Evolutionary conservation across 2,329 filamentous ascomycete species (phyloP).

Genomic region (Pyrenochaeta sp.): DNA sequence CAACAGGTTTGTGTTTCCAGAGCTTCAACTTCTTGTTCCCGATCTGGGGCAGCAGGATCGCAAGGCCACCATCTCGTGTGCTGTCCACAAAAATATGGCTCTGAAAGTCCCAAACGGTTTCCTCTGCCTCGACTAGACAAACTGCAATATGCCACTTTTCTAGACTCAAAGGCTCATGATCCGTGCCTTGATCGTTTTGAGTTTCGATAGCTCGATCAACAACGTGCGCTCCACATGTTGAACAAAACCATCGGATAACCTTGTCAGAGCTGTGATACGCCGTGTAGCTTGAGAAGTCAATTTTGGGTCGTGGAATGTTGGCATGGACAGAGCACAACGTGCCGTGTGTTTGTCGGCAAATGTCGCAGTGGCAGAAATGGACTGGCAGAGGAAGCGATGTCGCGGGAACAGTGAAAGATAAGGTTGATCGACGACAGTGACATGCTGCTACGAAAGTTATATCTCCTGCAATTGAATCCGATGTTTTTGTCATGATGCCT

Average conservation of each 20-base stretch:
- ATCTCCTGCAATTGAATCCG: no score
- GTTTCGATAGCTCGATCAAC: conserved; percentile 15
- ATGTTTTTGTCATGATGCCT: no score
- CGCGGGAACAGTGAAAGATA: conserved; percentile 39
- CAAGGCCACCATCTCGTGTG: conserved; percentile 48
- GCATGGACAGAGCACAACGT: conserved; percentile 56
- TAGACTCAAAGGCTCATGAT: no score
- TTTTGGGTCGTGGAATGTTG: conserved; percentile 46
- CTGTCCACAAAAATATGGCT: conserved; percentile 42
- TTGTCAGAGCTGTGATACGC: conserved; percentile 54
- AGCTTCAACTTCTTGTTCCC: conserved; percentile 27
- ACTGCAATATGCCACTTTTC: conserved; percentile 24
- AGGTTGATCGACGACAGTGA: conserved; percentile 33
- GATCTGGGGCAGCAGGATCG: conserved; percentile 38
- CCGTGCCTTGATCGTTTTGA: no score
- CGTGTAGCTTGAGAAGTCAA: conserved; percentile 47
- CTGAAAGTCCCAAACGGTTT: conserved; percentile 34
- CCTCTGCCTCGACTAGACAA: conserved; percentile 37
- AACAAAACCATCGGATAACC: conserved; percentile 58
- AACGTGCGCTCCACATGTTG: conserved; percentile 57
- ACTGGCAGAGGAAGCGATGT: conserved; percentile 46
- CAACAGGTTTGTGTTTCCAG: conserved; percentile 25
- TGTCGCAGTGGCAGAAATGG: conserved; percentile 60
- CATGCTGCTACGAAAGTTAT: not conserved
- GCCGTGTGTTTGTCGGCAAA: conserved; percentile 59